Evolutionary conservation across 306 rosid genomes (phyloP).

Genomic region (Dryas alaskensis): DNA sequence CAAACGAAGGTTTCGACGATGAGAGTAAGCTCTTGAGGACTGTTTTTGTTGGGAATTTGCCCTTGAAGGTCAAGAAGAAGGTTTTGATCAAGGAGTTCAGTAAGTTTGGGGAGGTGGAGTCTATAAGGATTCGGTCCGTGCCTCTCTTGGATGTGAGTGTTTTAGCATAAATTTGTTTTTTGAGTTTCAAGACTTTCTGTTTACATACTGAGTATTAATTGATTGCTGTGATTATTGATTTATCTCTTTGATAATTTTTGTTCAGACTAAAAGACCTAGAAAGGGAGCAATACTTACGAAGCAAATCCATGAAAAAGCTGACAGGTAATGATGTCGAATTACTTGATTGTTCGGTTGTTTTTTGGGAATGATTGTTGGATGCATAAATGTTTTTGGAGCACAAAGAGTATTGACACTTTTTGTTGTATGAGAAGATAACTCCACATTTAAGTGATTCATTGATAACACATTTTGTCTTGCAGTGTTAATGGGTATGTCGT

Average conservation of each 20-base stretch:
- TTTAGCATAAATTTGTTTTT: not conserved
- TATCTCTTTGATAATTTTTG: constrained; percentile 10
- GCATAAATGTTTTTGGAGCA: not conserved
- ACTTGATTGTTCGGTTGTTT: not conserved
- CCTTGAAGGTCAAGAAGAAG: constrained; percentile 74
- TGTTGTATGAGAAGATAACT: not conserved
- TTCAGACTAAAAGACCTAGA: constrained; percentile 78
- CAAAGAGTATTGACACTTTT: not conserved
- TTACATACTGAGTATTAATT: not conserved
- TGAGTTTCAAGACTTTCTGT: not conserved
- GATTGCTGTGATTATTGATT: constrained; percentile 7
- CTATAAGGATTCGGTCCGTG: constrained; percentile 93
- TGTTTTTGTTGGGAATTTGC: constrained; percentile 89
- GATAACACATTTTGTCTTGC: constrained; percentile 27
- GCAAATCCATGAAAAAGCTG: constrained; percentile 64
- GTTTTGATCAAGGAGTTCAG: constrained; percentile 63
- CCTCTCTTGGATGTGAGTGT: constrained; percentile 77
- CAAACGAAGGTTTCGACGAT: constrained; percentile 83
- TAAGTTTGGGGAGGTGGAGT: constrained; percentile 86
- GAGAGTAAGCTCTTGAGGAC: constrained; percentile 87
- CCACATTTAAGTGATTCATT: not conserved
- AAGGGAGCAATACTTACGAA: constrained; percentile 79
- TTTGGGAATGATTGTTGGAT: not conserved
- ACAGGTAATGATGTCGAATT: constrained; percentile 49
- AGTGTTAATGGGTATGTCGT: constrained; percentile 86